Percentiles rank a stretch among this genome's conserved stretches.
phyloP scores from a whole-genome alignment of 306 rosid species.

The Castanea sativa region DNA sequence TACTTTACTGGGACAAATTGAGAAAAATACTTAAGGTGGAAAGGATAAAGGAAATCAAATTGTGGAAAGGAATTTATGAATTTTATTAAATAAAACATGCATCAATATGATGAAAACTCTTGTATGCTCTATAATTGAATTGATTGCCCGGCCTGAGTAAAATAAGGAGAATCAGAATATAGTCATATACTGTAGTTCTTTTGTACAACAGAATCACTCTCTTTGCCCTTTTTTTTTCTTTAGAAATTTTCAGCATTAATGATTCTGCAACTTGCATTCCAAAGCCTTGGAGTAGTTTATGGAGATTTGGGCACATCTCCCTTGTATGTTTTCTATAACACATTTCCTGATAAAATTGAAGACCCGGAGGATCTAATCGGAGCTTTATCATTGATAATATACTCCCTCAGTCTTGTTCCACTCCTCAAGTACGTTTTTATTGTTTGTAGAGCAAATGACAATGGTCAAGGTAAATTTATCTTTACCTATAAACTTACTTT shows the following conservation, averaged over 20 bases:
- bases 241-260: conserved; percentile 81
- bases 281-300: conserved; percentile 96
- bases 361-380: conserved; percentile 87
- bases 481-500: background rate
- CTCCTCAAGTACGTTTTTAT: conserved; percentile 88
- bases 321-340: conserved; percentile 90
- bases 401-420: conserved; percentile 93
- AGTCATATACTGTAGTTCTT: background rate
- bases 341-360: conserved; percentile 67
- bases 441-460: conserved; percentile 92
- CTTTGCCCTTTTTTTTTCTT: conserved; percentile 29
- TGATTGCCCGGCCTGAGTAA: background rate
- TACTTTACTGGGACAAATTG: background rate
- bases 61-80: background rate
- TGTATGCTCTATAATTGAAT: background rate
- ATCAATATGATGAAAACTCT: background rate
- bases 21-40: no score
- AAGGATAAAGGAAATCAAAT: background rate
- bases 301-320: conserved; percentile 99
- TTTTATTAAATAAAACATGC: background rate
- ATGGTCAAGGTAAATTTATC: conserved; percentile 83
- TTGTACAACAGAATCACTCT: background rate
- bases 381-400: conserved; percentile 93
- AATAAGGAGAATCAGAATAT: background rate
- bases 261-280: conserved; percentile 91